Conservation (phyloP, 441 rosid genomes). For the Codiaeum variegatum region DNA sequence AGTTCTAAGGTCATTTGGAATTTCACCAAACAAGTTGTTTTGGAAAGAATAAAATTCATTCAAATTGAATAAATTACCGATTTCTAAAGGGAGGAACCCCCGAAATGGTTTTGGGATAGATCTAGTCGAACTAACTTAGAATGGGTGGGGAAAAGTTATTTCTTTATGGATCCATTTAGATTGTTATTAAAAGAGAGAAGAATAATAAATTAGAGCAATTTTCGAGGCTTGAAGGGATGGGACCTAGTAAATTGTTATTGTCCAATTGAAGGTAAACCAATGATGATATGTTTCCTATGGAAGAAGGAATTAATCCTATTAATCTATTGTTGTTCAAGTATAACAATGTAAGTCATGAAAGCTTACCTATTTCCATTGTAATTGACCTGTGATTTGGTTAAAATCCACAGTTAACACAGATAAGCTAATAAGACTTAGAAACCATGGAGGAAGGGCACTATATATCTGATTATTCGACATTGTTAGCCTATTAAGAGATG, state of each 20-base stretch:
- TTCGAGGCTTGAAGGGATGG: constrained; percentile 1
- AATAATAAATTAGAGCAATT: not conserved
- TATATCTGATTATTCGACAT: not conserved
- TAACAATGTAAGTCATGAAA: not conserved
- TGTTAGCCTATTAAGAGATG: not conserved
- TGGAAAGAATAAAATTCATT: not conserved
- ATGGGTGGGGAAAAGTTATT: not conserved
- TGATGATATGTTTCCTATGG: constrained; percentile 13
- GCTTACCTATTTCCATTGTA: constrained; percentile 15
- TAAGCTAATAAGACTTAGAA: not conserved
- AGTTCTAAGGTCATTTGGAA: not conserved
- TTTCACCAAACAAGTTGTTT: constrained; percentile 11
- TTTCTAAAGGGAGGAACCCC: not conserved
- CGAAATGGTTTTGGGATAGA: not conserved
- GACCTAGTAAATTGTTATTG: not conserved
- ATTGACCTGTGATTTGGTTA: constrained; percentile 17
- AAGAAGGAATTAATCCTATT: constrained; percentile 5
- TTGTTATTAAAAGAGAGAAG: not conserved
- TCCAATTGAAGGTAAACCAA: not conserved
- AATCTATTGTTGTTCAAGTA: not conserved
- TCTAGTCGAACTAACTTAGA: not conserved
- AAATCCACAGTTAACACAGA: not conserved
- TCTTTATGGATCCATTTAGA: not conserved
- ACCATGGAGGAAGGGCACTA: constrained; percentile 1
- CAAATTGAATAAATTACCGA: constrained; percentile 7